Evolutionary conservation across 129 eudicot species (phyloP).

Genomic region (Erigeron canadensis): DNA sequence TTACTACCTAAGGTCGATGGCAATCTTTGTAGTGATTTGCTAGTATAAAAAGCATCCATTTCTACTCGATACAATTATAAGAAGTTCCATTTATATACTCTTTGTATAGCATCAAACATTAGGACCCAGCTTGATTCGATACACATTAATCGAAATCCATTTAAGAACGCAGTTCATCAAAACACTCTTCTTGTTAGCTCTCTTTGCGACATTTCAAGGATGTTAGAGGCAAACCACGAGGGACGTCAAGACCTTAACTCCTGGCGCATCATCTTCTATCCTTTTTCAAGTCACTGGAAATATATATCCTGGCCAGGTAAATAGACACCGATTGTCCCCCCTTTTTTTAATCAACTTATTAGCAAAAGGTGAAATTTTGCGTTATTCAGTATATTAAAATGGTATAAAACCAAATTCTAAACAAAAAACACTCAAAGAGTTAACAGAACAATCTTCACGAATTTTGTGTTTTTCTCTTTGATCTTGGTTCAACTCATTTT

Average conservation of each 20-base stretch:
- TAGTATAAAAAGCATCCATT: not conserved
- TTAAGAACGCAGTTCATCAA: slow-evolving; percentile 1
- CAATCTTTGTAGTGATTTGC: not conserved
- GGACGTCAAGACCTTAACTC: not conserved
- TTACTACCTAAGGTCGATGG: no score
- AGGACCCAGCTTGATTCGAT: not conserved
- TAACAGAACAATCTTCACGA: no score
- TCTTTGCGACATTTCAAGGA: not conserved
- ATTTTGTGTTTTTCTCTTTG: no score
- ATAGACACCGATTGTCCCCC: not conserved
- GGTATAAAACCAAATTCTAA: no score
- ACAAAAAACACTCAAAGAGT: no score
- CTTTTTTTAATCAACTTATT: not conserved
- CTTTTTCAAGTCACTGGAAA: slow-evolving; percentile 5
- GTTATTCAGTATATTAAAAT: no score
- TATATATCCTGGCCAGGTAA: slow-evolving; percentile 11
- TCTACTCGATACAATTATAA: not conserved
- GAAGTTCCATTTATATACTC: not conserved
- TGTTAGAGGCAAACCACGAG: not conserved
- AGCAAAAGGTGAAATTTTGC: no score
- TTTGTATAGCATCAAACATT: not conserved
- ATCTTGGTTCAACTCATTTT: no score
- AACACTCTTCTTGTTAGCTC: not conserved
- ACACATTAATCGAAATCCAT: not conserved
- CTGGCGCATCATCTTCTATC: not conserved